Percentiles rank a stretch among this genome's conserved stretches.
phyloP scores from a whole-genome alignment of 805 yeast genomes.

The Lipomyces mesembrius region DNA sequence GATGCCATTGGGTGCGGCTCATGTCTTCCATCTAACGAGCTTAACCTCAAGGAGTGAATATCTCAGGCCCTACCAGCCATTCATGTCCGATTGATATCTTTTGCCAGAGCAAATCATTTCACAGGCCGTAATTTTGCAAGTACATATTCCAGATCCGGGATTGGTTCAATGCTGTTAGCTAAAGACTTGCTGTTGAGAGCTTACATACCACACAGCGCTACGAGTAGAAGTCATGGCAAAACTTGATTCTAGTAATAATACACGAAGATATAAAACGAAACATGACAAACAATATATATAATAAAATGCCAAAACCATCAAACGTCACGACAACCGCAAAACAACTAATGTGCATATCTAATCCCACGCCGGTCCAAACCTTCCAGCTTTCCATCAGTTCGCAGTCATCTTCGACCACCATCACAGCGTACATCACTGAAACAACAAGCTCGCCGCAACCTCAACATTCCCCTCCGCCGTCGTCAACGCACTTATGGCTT shows the following conservation, averaged over 20 bases:
- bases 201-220: not conserved
- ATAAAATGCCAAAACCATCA: conserved; percentile 8
- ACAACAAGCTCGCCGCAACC: conserved; percentile 72
- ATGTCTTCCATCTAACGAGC: not conserved
- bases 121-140: no score
- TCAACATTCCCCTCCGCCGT: conserved; percentile 80
- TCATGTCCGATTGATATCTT: no score
- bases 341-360: not conserved
- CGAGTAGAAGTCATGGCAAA: not conserved
- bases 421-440: conserved; percentile 19
- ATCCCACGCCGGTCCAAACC: not conserved
- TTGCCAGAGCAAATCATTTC: no score
- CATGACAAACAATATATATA: not conserved
- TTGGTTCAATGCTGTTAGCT: no score
- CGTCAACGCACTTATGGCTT: conserved; percentile 67
- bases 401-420: not conserved
- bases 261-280: not conserved
- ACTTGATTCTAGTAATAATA: not conserved
- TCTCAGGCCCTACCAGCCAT: no score
- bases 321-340: not conserved
- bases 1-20: not conserved
- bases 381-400: not conserved
- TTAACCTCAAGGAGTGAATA: no score
- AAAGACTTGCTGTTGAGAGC: no score
- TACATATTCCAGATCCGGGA: no score